Evolutionary conservation across 345 rosid species (phyloP).

Genomic region (Firmiana major): DNA sequence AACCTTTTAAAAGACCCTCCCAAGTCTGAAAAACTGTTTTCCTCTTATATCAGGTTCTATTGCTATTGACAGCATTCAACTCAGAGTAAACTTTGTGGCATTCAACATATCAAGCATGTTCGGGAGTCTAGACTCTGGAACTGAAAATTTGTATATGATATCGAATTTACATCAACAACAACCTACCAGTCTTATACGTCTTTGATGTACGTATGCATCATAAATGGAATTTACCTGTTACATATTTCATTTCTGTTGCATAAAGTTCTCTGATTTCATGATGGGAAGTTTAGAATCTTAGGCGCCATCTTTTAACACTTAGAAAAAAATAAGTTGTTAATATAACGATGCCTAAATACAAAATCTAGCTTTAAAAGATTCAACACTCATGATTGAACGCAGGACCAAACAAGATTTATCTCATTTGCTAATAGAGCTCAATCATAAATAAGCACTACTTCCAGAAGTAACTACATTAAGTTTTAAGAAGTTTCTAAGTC

Average conservation of each 20-base stretch:
- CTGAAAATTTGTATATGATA: background rate
- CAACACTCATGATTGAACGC: background rate
- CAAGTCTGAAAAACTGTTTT: background rate
- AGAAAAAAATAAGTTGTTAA: background rate
- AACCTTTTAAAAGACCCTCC: background rate
- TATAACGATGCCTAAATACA: background rate
- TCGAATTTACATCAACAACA: background rate
- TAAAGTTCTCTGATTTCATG: background rate
- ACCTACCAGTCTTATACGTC: background rate
- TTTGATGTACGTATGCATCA: background rate
- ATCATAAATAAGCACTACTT: background rate
- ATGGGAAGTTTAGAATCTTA: background rate
- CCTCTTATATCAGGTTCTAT: background rate
- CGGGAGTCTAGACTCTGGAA: background rate
- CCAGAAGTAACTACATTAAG: background rate
- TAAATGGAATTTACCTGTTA: background rate
- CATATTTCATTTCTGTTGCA: background rate
- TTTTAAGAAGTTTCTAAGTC: background rate
- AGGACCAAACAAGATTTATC: background rate
- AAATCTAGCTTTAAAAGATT: background rate
- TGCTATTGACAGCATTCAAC: background rate
- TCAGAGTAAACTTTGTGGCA: background rate
- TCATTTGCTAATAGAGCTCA: background rate
- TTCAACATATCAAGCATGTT: background rate
- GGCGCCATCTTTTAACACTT: background rate